A percentile compares a stretch with the other conserved stretches of the same genome.
These are phyloP conservation scores for Russula sp. DNA, from an alignment of 768 basidiomycete genomes.

Conservation along the genomic window DNA sequence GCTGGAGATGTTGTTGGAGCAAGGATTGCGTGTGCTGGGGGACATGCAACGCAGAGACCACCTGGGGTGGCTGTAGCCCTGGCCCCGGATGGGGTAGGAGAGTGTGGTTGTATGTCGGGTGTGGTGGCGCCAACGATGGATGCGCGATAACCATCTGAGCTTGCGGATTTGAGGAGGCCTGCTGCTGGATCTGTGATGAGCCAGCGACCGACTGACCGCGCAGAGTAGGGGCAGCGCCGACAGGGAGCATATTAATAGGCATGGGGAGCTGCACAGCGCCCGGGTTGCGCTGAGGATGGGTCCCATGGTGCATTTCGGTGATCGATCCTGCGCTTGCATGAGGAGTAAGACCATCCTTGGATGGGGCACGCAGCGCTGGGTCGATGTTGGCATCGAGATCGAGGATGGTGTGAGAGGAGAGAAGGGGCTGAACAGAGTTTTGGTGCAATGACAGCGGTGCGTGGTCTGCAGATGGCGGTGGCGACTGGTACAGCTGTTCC, in stretches of 20 bases:
- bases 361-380: neutral
- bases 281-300: neutral
- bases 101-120: neutral
- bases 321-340: neutral
- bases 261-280: neutral
- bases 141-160: neutral
- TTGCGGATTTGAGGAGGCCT: neutral
- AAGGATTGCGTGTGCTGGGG: neutral
- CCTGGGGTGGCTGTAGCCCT: neutral
- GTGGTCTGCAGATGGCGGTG: neutral
- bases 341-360: neutral
- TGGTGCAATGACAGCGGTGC: neutral
- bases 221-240: neutral
- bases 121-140: neutral
- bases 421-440: neutral
- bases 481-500: neutral
- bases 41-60: neutral
- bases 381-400: conserved; percentile 7
- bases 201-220: neutral
- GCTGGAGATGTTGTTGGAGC: neutral
- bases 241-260: neutral
- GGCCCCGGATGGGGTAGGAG: neutral
- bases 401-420: neutral
- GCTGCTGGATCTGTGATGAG: neutral
- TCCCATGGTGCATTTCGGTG: neutral